Base-by-base conservation (phyloP, 371 early-diverging fungal species). In the Mucor saturninus region DNA sequence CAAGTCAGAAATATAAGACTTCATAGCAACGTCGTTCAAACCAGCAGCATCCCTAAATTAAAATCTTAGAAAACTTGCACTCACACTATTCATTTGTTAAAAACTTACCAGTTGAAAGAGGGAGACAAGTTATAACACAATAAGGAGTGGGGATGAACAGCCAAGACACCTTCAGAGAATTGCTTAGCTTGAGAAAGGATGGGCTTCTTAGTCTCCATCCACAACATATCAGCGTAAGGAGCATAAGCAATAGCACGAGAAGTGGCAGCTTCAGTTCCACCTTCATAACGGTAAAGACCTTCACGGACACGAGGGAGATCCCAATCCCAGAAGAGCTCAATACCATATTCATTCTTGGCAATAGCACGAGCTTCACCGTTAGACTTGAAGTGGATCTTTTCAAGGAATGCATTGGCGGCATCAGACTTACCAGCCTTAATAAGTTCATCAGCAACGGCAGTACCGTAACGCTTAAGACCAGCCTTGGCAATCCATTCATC, bases 151-250 rank as follows among this genome's bases (percentile, higher is more conserved):
- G 91, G 91, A 62, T 79, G 77, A 15, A 72, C 84, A 42, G 71
- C 49, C 61, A 80, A 64, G 32, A 98, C 98, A 67, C 95, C 96
- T 55, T 81, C 75, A 43, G 98, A 67, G 77, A 98, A 98, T 76
- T 96, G 90, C 71, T 90, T 86, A 57, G 99, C 98, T 80, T 98
- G 99, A 51, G 84, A 69, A 61, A 88, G 83, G 67, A 95, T 94
- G 38, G 99, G 98, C 73, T 90, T 93, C 77, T 91, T 93, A 62
- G 97, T 96, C 81, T 98, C 98, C 98, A 98, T 98, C 99, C 98
- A 98, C 40, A 97, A 75, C 69, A 98, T 83, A 80, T 98, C 99
- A 68, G 93, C 88, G 84, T 96, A 98, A 8, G 90, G 91, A 58
- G 96, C 90, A 71, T 90, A 98, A 54, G 95, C 94, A 57, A 91